Percentiles rank a stretch among this genome's conserved stretches.
Evolutionary conservation across 2,329 filamentous ascomycete genomes (phyloP).

Genomic region (Pyricularia pennisetigena): DNA sequence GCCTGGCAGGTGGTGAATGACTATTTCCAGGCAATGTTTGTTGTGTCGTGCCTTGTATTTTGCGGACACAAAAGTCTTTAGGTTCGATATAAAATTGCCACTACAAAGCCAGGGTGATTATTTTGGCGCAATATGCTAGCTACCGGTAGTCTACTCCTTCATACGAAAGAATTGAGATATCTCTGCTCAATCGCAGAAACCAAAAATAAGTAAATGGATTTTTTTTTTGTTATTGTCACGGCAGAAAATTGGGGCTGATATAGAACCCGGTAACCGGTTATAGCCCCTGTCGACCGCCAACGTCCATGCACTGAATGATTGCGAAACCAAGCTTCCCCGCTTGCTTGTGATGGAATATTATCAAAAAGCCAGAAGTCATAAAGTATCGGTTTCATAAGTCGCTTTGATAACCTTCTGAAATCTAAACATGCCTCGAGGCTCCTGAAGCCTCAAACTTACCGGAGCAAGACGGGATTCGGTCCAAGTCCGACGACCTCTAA

Average conservation of each 20-base stretch:
- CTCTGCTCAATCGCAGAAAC: background rate
- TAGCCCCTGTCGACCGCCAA: background rate
- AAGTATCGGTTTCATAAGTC: background rate
- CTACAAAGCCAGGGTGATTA: background rate
- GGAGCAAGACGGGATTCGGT: background rate
- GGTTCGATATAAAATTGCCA: background rate
- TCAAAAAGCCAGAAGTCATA: background rate
- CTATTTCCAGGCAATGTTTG: background rate
- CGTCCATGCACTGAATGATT: background rate
- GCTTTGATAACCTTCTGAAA: background rate
- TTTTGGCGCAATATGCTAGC: background rate
- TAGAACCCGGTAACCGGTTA: background rate
- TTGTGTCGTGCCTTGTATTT: background rate
- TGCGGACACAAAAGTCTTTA: background rate
- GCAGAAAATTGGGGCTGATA: background rate
- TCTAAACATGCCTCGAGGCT: background rate
- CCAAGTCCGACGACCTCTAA: background rate
- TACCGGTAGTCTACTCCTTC: background rate
- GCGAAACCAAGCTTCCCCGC: background rate
- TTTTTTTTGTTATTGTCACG: background rate
- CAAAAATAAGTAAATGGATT: background rate
- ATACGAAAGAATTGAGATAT: too few relatives aligned
- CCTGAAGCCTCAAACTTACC: background rate
- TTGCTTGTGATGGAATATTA: background rate
- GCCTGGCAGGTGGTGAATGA: background rate